These are phyloP conservation scores for Pythium sp. DNA, from an alignment of 352 stramenopile genomes.

Conservation along the genomic window DNA sequence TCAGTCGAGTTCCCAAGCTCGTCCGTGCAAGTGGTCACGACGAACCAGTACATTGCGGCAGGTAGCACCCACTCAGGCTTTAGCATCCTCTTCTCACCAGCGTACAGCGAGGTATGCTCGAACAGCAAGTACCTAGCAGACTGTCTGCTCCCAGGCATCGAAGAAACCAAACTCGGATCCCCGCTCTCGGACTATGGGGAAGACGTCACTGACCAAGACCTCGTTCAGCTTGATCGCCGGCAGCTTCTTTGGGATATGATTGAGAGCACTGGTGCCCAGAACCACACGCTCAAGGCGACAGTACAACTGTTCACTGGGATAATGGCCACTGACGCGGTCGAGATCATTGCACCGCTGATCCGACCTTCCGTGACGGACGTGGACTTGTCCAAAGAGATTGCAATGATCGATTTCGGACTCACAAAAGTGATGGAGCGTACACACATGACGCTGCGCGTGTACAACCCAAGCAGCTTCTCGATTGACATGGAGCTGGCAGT, in stretches of 20 bases:
- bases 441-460: conserved; percentile 30
- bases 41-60: conserved; percentile 1
- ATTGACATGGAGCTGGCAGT: conserved; percentile 52
- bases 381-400: conserved; percentile 3
- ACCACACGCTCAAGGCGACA: conserved; percentile 15
- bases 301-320: conserved; percentile 39
- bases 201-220: conserved; percentile 28
- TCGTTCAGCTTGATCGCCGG: conserved; percentile 32
- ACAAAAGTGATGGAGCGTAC: conserved; percentile 35
- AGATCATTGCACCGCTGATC: conserved; percentile 28
- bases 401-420: conserved; percentile 26
- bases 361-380: conserved; percentile 29
- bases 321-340: conserved; percentile 29
- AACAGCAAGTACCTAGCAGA: conserved; percentile 32
- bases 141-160: conserved; percentile 28
- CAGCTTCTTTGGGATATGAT: conserved; percentile 27
- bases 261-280: not conserved
- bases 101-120: conserved; percentile 25
- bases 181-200: conserved; percentile 39
- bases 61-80: not conserved
- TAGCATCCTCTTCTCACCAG: conserved; percentile 31
- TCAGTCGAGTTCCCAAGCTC: conserved; percentile 10
- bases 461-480: conserved; percentile 47
- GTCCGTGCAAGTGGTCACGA: conserved; percentile 7
- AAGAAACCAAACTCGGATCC: not conserved